These are phyloP conservation scores for Holtermannia corniformis DNA, from an alignment of 768 basidiomycete species.

Conservation along the genomic window DNA sequence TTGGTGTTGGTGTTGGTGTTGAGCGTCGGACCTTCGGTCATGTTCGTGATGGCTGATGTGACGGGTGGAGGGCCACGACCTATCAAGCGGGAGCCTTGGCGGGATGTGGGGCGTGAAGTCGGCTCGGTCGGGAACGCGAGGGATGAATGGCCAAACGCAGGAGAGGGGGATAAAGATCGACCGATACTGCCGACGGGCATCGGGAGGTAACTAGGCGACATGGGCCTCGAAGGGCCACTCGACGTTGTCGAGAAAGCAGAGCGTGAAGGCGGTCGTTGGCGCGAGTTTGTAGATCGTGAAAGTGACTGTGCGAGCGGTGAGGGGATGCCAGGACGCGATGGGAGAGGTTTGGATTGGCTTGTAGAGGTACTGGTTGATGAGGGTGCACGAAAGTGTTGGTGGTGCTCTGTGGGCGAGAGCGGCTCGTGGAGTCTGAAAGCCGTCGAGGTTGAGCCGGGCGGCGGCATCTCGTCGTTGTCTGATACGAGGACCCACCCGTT, in stretches of 20 bases:
- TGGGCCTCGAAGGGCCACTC: constrained; percentile 7
- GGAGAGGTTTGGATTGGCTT: constrained; percentile 10
- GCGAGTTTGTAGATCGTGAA: background rate
- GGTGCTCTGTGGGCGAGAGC: constrained; percentile 18
- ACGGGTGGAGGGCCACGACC: constrained; percentile 6
- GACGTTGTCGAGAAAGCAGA: background rate
- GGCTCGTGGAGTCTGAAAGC: constrained; percentile 11
- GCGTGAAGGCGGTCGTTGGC: constrained; percentile 1
- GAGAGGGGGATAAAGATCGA: background rate
- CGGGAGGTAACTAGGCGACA: constrained; percentile 17
- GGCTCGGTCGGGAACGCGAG: background rate
- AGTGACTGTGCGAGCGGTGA: constrained; percentile 16
- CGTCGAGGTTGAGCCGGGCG: constrained; percentile 9
- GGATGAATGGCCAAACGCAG: background rate
- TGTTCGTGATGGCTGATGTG: background rate
- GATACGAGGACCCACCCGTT: constrained; percentile 28
- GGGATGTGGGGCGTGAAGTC: constrained; percentile 6
- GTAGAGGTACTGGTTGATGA: constrained; percentile 21
- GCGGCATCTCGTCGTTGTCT: constrained; percentile 11
- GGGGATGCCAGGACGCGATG: constrained; percentile 30
- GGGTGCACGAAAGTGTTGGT: constrained; percentile 12
- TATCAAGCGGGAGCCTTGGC: background rate
- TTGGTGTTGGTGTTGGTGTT: background rate
- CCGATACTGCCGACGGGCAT: constrained; percentile 9
- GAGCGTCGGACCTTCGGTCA: background rate